phyloP scores from a whole-genome alignment of 2,329 filamentous ascomycete species.

The Alternaria novae-zelandiae region DNA sequence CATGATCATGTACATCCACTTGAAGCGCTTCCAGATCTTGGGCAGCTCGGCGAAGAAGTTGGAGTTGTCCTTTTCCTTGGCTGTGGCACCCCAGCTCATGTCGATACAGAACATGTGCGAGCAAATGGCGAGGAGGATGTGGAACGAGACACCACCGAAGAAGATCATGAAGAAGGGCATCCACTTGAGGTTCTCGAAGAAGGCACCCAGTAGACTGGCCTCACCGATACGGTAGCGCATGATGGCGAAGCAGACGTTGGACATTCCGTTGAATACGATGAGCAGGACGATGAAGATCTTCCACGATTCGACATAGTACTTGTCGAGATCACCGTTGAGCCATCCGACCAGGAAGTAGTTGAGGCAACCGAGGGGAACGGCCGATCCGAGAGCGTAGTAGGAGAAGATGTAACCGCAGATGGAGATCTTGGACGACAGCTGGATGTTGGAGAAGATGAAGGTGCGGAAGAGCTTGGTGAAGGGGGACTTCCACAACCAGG shows the following conservation, averaged over 20 bases:
- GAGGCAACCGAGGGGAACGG: slow-evolving; percentile 66
- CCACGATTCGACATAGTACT: slow-evolving; percentile 77
- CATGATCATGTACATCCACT: slow-evolving; percentile 66
- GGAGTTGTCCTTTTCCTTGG: slow-evolving; percentile 80
- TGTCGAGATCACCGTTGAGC: slow-evolving; percentile 75
- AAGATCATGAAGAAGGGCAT: slow-evolving; percentile 74
- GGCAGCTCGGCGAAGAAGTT: slow-evolving; percentile 87
- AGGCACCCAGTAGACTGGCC: slow-evolving; percentile 56
- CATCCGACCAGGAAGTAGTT: slow-evolving; percentile 76
- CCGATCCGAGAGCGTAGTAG: slow-evolving; percentile 72
- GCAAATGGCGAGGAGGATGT: slow-evolving; percentile 78
- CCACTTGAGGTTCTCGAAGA: slow-evolving; percentile 68
- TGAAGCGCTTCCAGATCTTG: slow-evolving; percentile 79
- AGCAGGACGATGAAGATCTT: slow-evolving; percentile 68
- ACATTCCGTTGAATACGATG: slow-evolving; percentile 67
- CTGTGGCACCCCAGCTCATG: slow-evolving; percentile 84
- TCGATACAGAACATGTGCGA: slow-evolving; percentile 84
- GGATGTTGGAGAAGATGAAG: slow-evolving; percentile 67
- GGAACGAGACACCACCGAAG: slow-evolving; percentile 78
- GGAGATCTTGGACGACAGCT: slow-evolving; percentile 69
- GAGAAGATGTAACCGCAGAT: slow-evolving; percentile 73
- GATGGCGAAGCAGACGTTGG: slow-evolving; percentile 65
- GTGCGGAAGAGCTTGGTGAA: slow-evolving; percentile 68
- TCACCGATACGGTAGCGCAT: slow-evolving; percentile 67
- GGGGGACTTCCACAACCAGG: slow-evolving; percentile 66